Evolutionary conservation across 2,329 filamentous ascomycete genomes (phyloP), one percentile per base, ranked within the genome.

Genomic region (Aspergillus sp.): DNA sequence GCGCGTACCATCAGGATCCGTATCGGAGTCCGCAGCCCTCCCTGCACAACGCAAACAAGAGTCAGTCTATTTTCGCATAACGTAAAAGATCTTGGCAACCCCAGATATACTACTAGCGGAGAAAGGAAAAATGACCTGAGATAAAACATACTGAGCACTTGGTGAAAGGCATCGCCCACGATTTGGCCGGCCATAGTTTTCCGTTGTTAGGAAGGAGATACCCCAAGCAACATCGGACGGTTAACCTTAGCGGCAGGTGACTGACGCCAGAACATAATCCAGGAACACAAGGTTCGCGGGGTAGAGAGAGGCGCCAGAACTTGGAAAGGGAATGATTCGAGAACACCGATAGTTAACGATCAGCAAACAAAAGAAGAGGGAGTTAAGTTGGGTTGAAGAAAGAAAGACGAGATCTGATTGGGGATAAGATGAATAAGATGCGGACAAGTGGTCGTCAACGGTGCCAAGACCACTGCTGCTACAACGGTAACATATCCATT

Each of bases 1-100:
- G 51, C 44, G 56, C 66, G 50, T 65, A 69, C 66, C 64, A 63
- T 64, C 66, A 42, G 66, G 66, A 48, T 69, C 66, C 38, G 63
- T 60, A 42, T 67, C 66, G 43, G 55, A 58, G 35, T 69, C 65
- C 44, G 61, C 51, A 41, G 63, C 65, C 58, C 66, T 62, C 57
- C 64, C 66, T 69, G 53, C 9, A 44, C 25, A 41, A 46, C 48
- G 43, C 48, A 43, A 49, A 39, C 17, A 51, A 33, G 5, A 37
- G 25, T 37, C 13, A 33, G 48, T 20, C 9, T 19, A 15, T 39
- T 19, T 38, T 12, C 17, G 15, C 37, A 19, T 20, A 19, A 42
- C 27, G 44, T 38, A 20, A 37, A 39, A 25, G 7, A 13, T 12
- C 10, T 6, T 19, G n/a, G 37, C 19, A 12, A 19, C 17, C 15